A percentile compares a stretch with the other conserved stretches of the same genome.
Evolutionary conservation across 306 rosid species (phyloP).

Genomic region (Rosa multiflora): DNA sequence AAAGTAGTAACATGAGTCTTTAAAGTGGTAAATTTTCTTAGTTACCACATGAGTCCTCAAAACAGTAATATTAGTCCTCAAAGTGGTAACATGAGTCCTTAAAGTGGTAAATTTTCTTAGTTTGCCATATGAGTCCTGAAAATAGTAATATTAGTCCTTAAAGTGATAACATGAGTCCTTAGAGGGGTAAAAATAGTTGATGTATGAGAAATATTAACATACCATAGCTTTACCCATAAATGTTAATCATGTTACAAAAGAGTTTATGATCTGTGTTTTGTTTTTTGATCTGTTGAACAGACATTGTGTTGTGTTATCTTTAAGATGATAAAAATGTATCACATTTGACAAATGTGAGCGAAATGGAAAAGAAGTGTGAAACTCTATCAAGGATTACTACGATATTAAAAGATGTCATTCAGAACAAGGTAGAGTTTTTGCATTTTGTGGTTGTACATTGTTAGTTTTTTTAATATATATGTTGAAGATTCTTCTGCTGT

Average conservation of each 20-base stretch:
- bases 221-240: too few species aligned
- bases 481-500: not conserved
- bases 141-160: too few species aligned
- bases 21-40: too few species aligned
- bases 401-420: conserved; percentile 85
- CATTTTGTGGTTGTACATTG: not conserved
- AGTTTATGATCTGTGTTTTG: not conserved
- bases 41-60: too few species aligned
- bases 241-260: not conserved
- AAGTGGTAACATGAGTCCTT: too few species aligned
- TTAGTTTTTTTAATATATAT: conserved; percentile 10
- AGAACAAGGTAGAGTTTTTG: conserved; percentile 69
- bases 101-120: too few species aligned
- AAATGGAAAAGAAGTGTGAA: conserved; percentile 88
- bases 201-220: too few species aligned
- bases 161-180: too few species aligned
- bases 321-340: conserved; percentile 95
- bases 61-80: too few species aligned
- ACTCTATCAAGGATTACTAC: conserved; percentile 83
- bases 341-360: conserved; percentile 89
- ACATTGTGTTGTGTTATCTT: conserved; percentile 20
- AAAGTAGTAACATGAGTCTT: too few species aligned
- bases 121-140: too few species aligned
- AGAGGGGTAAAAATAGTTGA: too few species aligned
- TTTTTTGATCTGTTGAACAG: not conserved